These are phyloP conservation scores for Salvia miltiorrhiza DNA, from an alignment of 257 asterid species.

Conservation along the genomic window DNA sequence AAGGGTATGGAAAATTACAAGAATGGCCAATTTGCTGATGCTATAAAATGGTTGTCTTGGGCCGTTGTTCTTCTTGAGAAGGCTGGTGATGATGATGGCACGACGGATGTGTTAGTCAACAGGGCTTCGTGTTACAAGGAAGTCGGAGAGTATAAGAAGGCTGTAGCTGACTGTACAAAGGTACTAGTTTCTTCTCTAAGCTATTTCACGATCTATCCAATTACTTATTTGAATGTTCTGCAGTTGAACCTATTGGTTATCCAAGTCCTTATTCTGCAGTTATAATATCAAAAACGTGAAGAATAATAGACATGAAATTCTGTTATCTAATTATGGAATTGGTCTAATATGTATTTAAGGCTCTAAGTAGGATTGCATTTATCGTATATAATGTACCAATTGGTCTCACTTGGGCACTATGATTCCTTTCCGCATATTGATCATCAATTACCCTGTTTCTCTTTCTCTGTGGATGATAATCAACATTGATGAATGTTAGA, in stretches of 20 bases:
- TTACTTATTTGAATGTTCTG: not conserved
- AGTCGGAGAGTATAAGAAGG: slow-evolving; percentile 98
- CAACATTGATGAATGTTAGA: not conserved
- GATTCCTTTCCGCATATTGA: not conserved
- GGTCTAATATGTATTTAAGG: not conserved
- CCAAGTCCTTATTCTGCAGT: not conserved
- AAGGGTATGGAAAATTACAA: slow-evolving; percentile 58
- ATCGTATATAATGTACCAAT: not conserved
- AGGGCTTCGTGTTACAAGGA: slow-evolving; percentile 96
- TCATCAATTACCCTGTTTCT: not conserved
- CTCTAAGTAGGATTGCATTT: not conserved
- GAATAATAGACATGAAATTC: not conserved
- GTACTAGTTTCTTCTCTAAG: slow-evolving; percentile 27
- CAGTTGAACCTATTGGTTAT: not conserved
- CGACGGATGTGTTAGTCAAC: slow-evolving; percentile 48
- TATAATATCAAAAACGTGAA: not conserved
- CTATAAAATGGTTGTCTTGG: slow-evolving; percentile 86
- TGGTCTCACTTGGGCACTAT: not conserved
- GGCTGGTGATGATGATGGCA: slow-evolving; percentile 47
- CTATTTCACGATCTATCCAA: not conserved
- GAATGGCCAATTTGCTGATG: slow-evolving; percentile 90
- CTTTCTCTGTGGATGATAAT: not conserved
- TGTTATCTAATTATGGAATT: not conserved
- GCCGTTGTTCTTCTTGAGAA: slow-evolving; percentile 69
- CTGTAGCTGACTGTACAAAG: slow-evolving; percentile 98